These are phyloP conservation scores for Lasiosphaeria ovina DNA, from an alignment of 495 filamentous ascomycete genomes.

Conservation along the genomic window DNA sequence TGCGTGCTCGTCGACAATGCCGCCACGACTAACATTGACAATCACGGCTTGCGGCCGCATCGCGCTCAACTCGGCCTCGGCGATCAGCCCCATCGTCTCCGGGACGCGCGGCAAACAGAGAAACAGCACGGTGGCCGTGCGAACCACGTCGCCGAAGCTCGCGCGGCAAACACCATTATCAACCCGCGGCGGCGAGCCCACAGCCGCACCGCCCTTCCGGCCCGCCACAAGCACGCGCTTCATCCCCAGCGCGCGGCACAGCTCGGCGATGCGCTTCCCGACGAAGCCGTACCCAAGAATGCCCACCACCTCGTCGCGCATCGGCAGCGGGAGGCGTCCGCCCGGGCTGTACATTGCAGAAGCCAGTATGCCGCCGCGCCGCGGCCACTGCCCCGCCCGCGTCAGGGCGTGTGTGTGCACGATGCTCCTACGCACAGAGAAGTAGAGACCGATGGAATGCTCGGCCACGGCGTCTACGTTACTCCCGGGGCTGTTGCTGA, in stretches of 20 bases:
- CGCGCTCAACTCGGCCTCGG: constrained; percentile 42
- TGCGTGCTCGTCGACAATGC: constrained; percentile 55
- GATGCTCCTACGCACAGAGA: too few species aligned
- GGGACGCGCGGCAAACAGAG: constrained; percentile 45
- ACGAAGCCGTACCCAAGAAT: constrained; percentile 55
- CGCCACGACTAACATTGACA: constrained; percentile 57
- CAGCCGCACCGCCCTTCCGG: constrained; percentile 38
- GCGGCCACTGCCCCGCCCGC: too few species aligned
- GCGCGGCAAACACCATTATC: constrained; percentile 40
- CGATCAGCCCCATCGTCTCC: constrained; percentile 48
- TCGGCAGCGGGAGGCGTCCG: neutral
- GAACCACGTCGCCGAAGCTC: constrained; percentile 36
- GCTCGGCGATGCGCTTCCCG: constrained; percentile 39
- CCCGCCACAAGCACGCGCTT: constrained; percentile 46
- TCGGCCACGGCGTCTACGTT: neutral
- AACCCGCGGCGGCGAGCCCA: constrained; percentile 18
- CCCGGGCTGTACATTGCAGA: neutral
- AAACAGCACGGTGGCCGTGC: constrained; percentile 47
- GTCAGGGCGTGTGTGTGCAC: too few species aligned
- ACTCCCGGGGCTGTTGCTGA: neutral
- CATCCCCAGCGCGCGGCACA: constrained; percentile 47
- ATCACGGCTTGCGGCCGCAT: constrained; percentile 51
- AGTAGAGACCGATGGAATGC: too few species aligned
- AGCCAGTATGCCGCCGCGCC: neutral
- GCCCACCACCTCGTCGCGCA: constrained; percentile 41